phyloP scores from a whole-genome alignment of 2,329 filamentous ascomycete species.

The Xenoacremonium recifei region DNA sequence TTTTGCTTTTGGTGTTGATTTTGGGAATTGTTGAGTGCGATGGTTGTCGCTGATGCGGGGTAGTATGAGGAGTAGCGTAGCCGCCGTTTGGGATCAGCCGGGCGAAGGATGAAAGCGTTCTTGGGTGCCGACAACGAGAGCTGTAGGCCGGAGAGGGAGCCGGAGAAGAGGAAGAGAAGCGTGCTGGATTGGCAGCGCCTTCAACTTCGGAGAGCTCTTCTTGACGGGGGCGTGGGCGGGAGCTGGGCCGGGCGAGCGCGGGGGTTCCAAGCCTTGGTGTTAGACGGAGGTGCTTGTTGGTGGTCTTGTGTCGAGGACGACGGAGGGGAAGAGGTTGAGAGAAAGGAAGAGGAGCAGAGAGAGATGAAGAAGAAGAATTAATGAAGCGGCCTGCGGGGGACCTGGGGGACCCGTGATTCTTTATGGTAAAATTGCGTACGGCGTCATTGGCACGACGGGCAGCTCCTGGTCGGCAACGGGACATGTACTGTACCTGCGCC shows the following conservation, averaged over 20 bases:
- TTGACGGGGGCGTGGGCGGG: conserved; percentile 10
- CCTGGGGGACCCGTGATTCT: conserved; percentile 21
- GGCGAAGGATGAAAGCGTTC: no score
- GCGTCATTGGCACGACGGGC: not conserved
- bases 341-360: conserved; percentile 2
- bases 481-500: not conserved
- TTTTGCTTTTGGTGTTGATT: conserved; percentile 11
- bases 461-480: not conserved
- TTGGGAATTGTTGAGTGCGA: conserved; percentile 12
- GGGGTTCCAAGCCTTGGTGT: no score
- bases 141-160: conserved; percentile 9
- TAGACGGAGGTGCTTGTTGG: conserved; percentile 11
- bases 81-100: conserved; percentile 14
- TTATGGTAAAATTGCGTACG: conserved; percentile 24
- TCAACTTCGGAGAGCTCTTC: conserved; percentile 25
- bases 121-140: no score
- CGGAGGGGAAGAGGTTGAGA: conserved; percentile 12
- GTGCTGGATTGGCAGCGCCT: conserved; percentile 23
- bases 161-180: conserved; percentile 10
- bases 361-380: conserved; percentile 15
- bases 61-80: conserved; percentile 25
- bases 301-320: no score
- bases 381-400: conserved; percentile 22
- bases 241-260: not conserved
- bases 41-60: conserved; percentile 16